These are phyloP conservation scores for Ramularia endophylla DNA, from an alignment of 2,329 filamentous ascomycete species.

Conservation along the genomic window DNA sequence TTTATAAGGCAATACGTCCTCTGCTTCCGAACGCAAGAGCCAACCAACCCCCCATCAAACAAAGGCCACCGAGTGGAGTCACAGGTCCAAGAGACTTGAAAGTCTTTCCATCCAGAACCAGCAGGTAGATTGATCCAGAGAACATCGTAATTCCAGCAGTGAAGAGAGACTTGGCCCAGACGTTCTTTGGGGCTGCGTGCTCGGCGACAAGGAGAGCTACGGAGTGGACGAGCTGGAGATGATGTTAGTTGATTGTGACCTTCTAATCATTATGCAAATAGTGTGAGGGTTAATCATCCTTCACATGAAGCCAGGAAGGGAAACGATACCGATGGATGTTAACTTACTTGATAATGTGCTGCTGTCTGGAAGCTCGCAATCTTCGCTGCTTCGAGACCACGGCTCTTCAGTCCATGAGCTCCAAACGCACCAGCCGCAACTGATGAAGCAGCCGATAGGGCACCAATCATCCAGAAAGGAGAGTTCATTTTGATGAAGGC, in stretches of 20 bases:
- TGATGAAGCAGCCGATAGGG: constrained; percentile 55
- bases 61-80: constrained; percentile 59
- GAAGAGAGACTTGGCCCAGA: constrained; percentile 52
- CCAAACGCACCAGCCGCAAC: constrained; percentile 62
- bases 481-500: constrained; percentile 25
- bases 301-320: no score
- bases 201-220: constrained; percentile 53
- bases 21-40: constrained; percentile 39
- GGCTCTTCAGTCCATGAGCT: constrained; percentile 59
- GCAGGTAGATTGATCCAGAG: constrained; percentile 58
- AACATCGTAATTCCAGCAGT: constrained; percentile 63
- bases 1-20: constrained; percentile 17
- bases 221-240: constrained; percentile 54
- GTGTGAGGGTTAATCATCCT: background rate
- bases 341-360: constrained; percentile 59
- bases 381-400: constrained; percentile 52
- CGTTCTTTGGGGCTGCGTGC: constrained; percentile 44
- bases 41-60: constrained; percentile 60
- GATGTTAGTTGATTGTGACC: background rate
- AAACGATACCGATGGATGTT: no score
- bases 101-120: constrained; percentile 55
- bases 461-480: constrained; percentile 56
- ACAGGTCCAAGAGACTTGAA: constrained; percentile 58
- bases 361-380: constrained; percentile 59
- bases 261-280: background rate